Evolutionary conservation across 2,329 filamentous ascomycete genomes (phyloP), one percentile per base, ranked within the genome.

Genomic region (Ceratocystis cacaofunesta): DNA sequence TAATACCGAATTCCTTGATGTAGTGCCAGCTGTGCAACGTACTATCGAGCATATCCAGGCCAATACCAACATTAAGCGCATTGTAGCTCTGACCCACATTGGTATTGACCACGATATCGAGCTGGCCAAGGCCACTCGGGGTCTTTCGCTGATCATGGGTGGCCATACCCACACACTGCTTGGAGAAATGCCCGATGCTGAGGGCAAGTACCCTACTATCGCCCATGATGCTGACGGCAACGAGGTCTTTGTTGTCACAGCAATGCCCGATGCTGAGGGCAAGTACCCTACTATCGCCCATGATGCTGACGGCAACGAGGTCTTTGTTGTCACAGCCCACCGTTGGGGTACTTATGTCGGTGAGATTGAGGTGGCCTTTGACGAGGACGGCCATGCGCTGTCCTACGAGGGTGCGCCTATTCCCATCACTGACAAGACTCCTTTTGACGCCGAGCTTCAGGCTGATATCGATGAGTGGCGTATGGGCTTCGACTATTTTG

Each of bases 341-440:
- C 80, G 84, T 68, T 87, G 85, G 85, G 85, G 84, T 63, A 83
- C 87, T 73, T 87, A 87, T 65, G 73, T 87, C 1, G 85, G 85
- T 66, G 85, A 85, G 72, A 87, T 87, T 69, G 84, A 86, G 68
- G 79, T 87, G 6, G 83, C 82, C 0, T 87, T 85, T 70, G 83
- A 85, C 69, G 69, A 76, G 3, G 74, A 81, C 1, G 85, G 85
- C 71, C 83, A 80, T 72, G 80, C 86, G 15, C 76, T 87, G 5
- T 78, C 78, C 3, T 87, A 87, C 73, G 79, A 80, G 70, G 85
- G 85, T 41, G 84, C 79, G 0, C 85, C 85, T 0, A 82, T 87
- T 69, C 84, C 85, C 70, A 74, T 87, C 64, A 83, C 80, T 72
- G 86, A 87, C 73, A 74, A 77, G 2, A 87, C 83, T 0, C 73